Percentiles rank a stretch among this genome's conserved stretches.
These are phyloP conservation scores for Beauveria sp. DNA, from an alignment of 2,329 filamentous ascomycete species.

Conservation along the genomic window DNA sequence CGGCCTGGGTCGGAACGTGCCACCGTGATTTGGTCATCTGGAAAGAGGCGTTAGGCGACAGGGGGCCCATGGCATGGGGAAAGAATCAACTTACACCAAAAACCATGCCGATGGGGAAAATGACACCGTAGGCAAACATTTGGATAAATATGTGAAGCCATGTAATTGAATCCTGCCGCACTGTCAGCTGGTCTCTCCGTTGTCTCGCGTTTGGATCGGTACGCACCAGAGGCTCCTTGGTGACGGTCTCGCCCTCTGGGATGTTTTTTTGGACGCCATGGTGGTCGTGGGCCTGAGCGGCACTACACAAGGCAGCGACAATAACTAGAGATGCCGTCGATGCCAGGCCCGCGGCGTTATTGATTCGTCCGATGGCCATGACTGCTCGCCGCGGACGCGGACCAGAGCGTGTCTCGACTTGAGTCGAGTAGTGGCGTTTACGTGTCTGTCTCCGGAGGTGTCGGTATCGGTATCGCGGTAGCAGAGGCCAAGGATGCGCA, in stretches of 20 bases:
- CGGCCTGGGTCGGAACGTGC: conserved; percentile 83
- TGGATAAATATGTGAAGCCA: conserved; percentile 93
- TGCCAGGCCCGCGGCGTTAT: not conserved
- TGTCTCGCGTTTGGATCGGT: not conserved
- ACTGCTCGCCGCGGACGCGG: not conserved
- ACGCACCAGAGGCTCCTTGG: conserved; percentile 65
- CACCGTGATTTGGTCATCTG: conserved; percentile 84
- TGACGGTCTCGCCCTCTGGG: conserved; percentile 60
- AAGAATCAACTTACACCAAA: conserved; percentile 55
- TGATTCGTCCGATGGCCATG: not conserved
- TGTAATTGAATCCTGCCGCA: conserved; percentile 63
- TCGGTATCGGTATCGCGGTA: not conserved
- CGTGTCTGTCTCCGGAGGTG: not conserved
- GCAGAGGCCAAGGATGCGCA: not conserved
- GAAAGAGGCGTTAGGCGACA: conserved; percentile 8
- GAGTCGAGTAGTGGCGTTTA: too few species aligned
- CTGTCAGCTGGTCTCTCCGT: conserved; percentile 23
- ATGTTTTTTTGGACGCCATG: conserved; percentile 43
- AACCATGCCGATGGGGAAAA: conserved; percentile 94
- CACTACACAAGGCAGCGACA: conserved; percentile 14
- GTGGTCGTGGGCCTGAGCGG: conserved; percentile 40
- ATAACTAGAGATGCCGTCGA: not conserved
- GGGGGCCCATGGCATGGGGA: not conserved
- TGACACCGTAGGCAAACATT: conserved; percentile 77
- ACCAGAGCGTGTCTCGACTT: not conserved